phyloP scores from a whole-genome alignment of 176 grass and related monocot genomes.

The Cymbopogon citratus region DNA sequence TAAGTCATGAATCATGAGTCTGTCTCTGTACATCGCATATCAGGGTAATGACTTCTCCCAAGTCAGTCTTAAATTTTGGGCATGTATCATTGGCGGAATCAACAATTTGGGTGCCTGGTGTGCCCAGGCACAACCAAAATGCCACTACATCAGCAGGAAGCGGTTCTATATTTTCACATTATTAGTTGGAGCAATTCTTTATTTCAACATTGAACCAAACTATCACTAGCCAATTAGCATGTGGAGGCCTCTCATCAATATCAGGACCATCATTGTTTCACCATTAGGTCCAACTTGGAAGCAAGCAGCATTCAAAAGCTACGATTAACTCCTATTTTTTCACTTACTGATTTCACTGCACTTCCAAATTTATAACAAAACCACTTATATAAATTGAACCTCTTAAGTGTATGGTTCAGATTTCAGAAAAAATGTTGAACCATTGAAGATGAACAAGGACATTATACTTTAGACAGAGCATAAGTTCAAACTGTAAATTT shows the following conservation, averaged over 20 bases:
- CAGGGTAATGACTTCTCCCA: neutral
- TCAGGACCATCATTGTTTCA: neutral
- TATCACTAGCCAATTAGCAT: neutral
- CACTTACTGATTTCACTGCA: neutral
- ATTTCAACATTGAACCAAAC: neutral
- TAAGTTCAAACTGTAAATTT: neutral
- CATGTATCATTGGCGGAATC: neutral
- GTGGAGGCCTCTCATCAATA: neutral
- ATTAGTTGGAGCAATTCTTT: neutral
- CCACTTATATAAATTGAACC: neutral
- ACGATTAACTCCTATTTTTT: neutral
- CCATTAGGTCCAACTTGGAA: neutral
- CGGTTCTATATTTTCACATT: neutral
- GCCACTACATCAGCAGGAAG: neutral
- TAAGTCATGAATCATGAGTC: neutral
- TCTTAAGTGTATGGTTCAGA: neutral
- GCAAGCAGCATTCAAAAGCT: neutral
- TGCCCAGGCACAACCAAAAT: neutral
- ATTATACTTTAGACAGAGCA: neutral
- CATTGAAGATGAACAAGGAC: neutral
- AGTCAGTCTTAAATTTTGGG: neutral
- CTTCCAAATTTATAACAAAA: neutral
- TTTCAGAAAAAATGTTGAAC: neutral
- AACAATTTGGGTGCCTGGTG: neutral
- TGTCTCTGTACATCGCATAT: neutral